These are phyloP conservation scores for Tylopilus sp. DNA, from an alignment of 768 basidiomycete species.

Conservation along the genomic window DNA sequence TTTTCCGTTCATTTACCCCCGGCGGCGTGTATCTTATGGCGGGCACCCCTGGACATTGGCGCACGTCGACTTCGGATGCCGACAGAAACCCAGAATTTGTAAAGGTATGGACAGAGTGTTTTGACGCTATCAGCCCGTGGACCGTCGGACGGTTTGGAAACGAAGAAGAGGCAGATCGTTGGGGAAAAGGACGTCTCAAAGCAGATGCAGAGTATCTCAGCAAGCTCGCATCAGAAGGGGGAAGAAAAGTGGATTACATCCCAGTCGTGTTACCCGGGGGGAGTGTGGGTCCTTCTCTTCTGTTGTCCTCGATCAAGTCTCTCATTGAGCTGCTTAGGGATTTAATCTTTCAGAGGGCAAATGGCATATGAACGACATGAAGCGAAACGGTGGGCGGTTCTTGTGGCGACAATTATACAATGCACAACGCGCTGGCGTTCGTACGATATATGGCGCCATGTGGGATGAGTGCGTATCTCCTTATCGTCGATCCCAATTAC, in stretches of 20 bases:
- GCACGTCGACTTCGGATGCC: constrained; percentile 65
- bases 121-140: constrained; percentile 83
- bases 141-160: constrained; percentile 68
- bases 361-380: constrained; percentile 70
- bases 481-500: neutral
- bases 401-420: constrained; percentile 78
- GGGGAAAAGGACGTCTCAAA: constrained; percentile 59
- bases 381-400: constrained; percentile 70
- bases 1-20: constrained; percentile 59
- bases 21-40: constrained; percentile 74
- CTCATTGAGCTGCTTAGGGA: constrained; percentile 41
- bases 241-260: constrained; percentile 70
- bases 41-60: constrained; percentile 73
- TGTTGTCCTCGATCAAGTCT: neutral
- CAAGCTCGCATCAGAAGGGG: constrained; percentile 41
- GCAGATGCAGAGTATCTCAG: constrained; percentile 61
- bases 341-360: constrained; percentile 68
- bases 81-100: constrained; percentile 65
- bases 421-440: constrained; percentile 55
- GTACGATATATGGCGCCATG: constrained; percentile 78
- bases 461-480: constrained; percentile 68
- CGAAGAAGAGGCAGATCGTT: constrained; percentile 59
- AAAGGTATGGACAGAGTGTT: constrained; percentile 69
- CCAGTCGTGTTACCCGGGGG: constrained; percentile 81
- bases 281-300: constrained; percentile 52